phyloP scores from a whole-genome alignment of 2,329 filamentous ascomycete genomes.

The Pseudogymnoascus sp. region DNA sequence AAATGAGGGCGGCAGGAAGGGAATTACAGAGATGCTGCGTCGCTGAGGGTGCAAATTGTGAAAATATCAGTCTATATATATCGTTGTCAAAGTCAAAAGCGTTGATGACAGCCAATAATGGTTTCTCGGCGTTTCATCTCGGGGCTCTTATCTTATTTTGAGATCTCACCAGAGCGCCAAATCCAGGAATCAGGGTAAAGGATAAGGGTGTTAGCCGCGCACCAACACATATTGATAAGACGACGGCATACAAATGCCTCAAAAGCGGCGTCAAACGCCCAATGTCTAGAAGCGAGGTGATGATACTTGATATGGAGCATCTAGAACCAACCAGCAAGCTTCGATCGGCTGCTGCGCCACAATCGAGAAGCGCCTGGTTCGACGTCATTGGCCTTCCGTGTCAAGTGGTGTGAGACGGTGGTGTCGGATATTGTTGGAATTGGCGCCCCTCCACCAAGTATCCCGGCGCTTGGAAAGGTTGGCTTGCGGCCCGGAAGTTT shows the following conservation, averaged over 20 bases:
- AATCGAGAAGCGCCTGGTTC: neutral
- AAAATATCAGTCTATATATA: neutral
- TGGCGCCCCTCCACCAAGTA: neutral
- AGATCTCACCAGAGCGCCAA: neutral
- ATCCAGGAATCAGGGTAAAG: neutral
- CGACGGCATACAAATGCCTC: neutral
- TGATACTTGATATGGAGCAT: neutral
- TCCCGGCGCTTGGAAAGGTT: slow-evolving; percentile 2
- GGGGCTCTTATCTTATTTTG: neutral
- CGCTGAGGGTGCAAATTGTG: neutral
- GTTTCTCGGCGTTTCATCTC: neutral
- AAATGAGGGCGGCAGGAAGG: neutral
- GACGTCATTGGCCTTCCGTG: slow-evolving; percentile 3
- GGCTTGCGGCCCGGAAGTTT: neutral
- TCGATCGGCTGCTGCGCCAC: slow-evolving; percentile 8
- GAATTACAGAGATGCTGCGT: neutral
- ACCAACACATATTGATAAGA: neutral
- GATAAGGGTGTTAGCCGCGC: slow-evolving; percentile 5
- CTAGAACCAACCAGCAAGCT: slow-evolving; percentile 1
- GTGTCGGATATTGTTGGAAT: neutral
- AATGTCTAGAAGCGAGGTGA: neutral
- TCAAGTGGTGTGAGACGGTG: slow-evolving; percentile 8
- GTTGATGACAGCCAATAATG: neutral
- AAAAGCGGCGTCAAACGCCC: neutral
- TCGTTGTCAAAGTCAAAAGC: neutral